Base-by-base conservation (phyloP, 805 yeast genomes). In the Sungouiella thailandica region DNA sequence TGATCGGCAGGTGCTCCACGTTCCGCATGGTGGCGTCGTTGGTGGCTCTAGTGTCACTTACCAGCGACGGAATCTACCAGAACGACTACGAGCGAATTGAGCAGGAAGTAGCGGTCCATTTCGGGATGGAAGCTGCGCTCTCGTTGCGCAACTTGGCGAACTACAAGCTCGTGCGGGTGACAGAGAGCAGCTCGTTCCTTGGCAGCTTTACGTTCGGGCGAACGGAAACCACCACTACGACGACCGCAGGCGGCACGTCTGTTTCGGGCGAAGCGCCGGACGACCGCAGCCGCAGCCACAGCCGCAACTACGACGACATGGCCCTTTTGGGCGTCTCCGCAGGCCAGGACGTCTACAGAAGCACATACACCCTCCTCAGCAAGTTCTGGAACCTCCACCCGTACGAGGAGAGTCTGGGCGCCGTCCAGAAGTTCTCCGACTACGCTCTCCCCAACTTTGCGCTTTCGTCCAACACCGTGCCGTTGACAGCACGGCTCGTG, bases 391-490 rank as follows among this genome's bases (percentile, higher is more conserved):
- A 70, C 37, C 52, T 76, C 46, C 62, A 73, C 55, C 76, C 85
- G 19, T 31, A 37, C 8, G 64, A 58, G 14, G 61, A 53, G 8
- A 46, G 41, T 4, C 39, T 36, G 5, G 32, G 12, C 5, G 49
- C 41, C 26, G 42, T 40, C 7, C 45, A 41, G 14, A 25, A 39
- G n/a, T 31, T 37, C 8, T 23, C 26, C 4, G 57, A 66, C 33
- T 76, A 78, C 20, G 62, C 63, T 17, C 65, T 62, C 33, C 70
- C 78, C 3, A 61, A 80, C 1, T 83, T 79, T 52, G 78, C 87
- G 1, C 77, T 83, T 39, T 83, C 96, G 4, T 93, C 95, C 1
- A 83, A 76, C 17, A 62, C 66, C 19, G 83, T 87, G 0, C 97
- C 98, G 2, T 55, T 90, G 4, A 61, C 76, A 2, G 69, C 79